phyloP scores from a whole-genome alignment of 2,329 filamentous ascomycete species.

The Fusarium verticillioides region DNA sequence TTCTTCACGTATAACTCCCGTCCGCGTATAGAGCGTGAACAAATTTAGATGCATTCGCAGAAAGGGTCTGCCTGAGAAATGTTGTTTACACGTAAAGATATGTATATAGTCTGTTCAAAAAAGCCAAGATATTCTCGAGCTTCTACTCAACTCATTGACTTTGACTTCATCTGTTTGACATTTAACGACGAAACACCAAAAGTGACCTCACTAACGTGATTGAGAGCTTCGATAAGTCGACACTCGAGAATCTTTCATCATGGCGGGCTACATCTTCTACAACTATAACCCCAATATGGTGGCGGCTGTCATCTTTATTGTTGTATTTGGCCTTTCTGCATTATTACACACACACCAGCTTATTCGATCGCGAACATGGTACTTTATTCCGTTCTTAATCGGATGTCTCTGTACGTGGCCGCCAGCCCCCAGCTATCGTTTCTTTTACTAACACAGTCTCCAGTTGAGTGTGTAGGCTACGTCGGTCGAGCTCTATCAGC shows the following conservation, averaged over 20 bases:
- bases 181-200: background rate
- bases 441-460: background rate
- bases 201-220: background rate
- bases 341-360: constrained; percentile 55
- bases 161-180: background rate
- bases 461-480: constrained; percentile 53
- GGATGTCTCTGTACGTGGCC: constrained; percentile 60
- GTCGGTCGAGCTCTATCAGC: constrained; percentile 61
- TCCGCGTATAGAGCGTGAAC: constrained; percentile 29
- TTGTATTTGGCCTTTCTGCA: constrained; percentile 53
- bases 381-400: constrained; percentile 62
- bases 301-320: constrained; percentile 56
- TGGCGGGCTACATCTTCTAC: constrained; percentile 50
- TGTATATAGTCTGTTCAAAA: constrained; percentile 28
- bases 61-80: background rate
- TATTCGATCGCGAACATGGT: constrained; percentile 58
- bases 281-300: constrained; percentile 59
- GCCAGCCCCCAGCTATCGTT: no score
- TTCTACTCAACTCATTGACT: background rate
- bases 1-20: background rate
- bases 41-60: background rate
- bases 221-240: constrained; percentile 1
- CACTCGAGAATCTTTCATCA: background rate
- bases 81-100: constrained; percentile 6
- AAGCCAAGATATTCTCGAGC: background rate